Evolutionary conservation across 805 yeast genomes (phyloP).

Genomic region (Pichia thaimueangensis): DNA sequence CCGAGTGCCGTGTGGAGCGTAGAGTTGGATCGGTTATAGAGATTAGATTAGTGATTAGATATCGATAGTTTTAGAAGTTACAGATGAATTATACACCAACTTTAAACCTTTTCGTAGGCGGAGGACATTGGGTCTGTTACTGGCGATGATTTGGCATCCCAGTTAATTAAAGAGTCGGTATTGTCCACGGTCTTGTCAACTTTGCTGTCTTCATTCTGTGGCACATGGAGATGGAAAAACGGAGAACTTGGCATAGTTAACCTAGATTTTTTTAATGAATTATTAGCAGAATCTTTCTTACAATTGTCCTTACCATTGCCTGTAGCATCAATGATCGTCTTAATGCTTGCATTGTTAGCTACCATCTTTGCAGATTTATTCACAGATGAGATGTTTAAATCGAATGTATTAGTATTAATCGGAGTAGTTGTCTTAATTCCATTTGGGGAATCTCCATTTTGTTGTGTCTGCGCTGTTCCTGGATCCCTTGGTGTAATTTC

Average conservation of each 20-base stretch:
- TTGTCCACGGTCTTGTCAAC: slow-evolving; percentile 18
- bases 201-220: slow-evolving; percentile 14
- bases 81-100: too few relatives aligned
- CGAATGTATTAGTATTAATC: neutral
- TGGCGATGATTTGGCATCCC: slow-evolving; percentile 25
- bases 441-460: slow-evolving; percentile 13
- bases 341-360: neutral
- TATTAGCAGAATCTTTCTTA: neutral
- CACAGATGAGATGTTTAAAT: neutral
- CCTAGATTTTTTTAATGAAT: neutral
- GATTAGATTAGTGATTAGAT: too few relatives aligned
- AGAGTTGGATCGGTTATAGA: too few relatives aligned
- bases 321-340: neutral
- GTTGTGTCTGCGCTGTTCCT: slow-evolving; percentile 25
- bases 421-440: slow-evolving; percentile 1
- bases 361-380: neutral
- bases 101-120: too few relatives aligned
- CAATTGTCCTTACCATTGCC: neutral
- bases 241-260: slow-evolving; percentile 31
- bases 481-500: slow-evolving; percentile 29
- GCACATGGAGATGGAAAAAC: slow-evolving; percentile 20
- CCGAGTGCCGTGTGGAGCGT: too few relatives aligned
- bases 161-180: slow-evolving; percentile 18
- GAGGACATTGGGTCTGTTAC: slow-evolving; percentile 21
- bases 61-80: too few relatives aligned